Evolutionary conservation across 2,329 filamentous ascomycete species (phyloP).

Genomic region (Colletotrichum cereale): DNA sequence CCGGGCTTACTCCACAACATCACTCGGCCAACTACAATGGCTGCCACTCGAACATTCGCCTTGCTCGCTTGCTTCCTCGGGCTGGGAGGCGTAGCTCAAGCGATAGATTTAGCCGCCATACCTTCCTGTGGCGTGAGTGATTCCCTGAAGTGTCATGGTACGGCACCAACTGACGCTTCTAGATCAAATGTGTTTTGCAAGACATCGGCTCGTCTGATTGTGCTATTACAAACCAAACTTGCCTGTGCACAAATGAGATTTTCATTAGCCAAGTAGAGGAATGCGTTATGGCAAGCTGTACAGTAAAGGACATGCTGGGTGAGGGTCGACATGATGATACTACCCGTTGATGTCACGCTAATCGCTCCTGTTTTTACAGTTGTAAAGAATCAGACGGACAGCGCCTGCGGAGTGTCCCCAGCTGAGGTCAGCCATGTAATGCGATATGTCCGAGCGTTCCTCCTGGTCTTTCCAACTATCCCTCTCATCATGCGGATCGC

Average conservation of each 20-base stretch:
- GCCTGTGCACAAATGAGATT: background rate
- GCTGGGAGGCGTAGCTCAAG: background rate
- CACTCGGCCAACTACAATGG: background rate
- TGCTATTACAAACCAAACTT: background rate
- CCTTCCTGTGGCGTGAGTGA: background rate
- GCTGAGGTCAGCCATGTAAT: background rate
- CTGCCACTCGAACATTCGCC: background rate
- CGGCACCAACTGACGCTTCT: background rate
- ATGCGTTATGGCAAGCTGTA: background rate
- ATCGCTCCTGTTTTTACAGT: background rate
- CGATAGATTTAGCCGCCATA: background rate
- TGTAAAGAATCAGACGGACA: background rate
- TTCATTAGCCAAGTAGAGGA: background rate
- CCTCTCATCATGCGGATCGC: background rate
- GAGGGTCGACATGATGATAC: background rate
- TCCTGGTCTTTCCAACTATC: background rate
- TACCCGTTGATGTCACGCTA: background rate
- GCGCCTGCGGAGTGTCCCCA: background rate
- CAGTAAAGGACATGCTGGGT: background rate
- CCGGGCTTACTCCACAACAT: background rate
- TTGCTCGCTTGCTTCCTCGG: background rate
- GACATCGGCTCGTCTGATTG: background rate
- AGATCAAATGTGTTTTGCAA: background rate
- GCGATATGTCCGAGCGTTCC: background rate
- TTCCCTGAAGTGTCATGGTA: background rate